These are phyloP conservation scores for Neurospora sp. DNA, from an alignment of 2,329 filamentous ascomycete species.

Conservation along the genomic window DNA sequence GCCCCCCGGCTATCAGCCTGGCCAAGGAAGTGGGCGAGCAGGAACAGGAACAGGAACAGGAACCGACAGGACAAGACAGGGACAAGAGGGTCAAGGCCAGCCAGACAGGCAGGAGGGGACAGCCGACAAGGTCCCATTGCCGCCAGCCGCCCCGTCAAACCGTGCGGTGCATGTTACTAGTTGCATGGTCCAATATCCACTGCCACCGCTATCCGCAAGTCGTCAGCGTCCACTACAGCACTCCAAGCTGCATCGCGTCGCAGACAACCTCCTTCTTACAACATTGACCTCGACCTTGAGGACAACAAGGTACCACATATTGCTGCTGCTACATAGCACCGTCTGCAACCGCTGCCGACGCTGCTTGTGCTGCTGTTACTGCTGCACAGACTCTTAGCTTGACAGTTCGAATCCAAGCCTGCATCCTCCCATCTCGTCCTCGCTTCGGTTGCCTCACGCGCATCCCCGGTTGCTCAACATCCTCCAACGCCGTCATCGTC, in stretches of 20 bases:
- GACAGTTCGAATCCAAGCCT: neutral
- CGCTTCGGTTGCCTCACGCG: neutral
- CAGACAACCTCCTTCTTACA: neutral
- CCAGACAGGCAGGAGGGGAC: neutral
- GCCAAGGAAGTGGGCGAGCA: neutral
- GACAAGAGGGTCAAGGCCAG: neutral
- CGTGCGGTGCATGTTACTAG: neutral
- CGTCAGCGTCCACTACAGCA: neutral
- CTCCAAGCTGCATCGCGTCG: neutral
- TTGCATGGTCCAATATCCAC: neutral
- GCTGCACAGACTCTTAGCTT: neutral
- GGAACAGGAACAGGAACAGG: neutral
- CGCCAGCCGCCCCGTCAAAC: neutral
- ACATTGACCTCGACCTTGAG: neutral
- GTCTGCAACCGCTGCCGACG: neutral
- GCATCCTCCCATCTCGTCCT: neutral
- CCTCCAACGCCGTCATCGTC: neutral
- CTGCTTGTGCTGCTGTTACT: neutral
- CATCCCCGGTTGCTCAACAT: neutral
- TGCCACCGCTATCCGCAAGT: neutral
- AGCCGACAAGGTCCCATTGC: neutral
- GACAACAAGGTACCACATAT: neutral
- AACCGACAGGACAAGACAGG: neutral
- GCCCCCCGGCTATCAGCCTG: neutral
- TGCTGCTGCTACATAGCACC: neutral